Percentiles rank a stretch among this genome's conserved stretches.
Conservation (phyloP, 2,329 filamentous ascomycete species). For the Botryosphaeria dothidea region DNA sequence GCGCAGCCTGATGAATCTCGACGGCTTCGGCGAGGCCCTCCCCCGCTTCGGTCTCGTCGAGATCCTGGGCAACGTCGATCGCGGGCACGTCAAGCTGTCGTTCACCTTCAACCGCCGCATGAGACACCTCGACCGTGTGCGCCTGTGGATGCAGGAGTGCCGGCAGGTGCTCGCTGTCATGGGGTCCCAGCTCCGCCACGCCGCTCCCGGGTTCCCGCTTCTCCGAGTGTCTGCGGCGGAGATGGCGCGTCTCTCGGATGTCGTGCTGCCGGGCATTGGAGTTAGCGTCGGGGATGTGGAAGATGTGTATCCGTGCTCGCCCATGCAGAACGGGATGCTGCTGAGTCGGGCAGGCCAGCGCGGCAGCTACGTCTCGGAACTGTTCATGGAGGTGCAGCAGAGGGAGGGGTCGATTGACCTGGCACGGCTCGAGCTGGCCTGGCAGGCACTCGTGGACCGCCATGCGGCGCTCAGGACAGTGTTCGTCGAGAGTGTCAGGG, state of each 20-base stretch:
- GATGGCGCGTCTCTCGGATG: not conserved
- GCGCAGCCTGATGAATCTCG: not conserved
- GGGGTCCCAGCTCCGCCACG: slow-evolving; percentile 26
- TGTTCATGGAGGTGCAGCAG: not conserved
- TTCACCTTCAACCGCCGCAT: slow-evolving; percentile 55
- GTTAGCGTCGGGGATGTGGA: slow-evolving; percentile 25
- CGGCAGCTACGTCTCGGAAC: slow-evolving; percentile 8
- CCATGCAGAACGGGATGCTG: slow-evolving; percentile 18
- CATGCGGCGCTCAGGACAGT: slow-evolving; percentile 34
- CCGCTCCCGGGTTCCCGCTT: not conserved
- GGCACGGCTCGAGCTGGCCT: slow-evolving; percentile 32
- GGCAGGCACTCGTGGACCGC: slow-evolving; percentile 37
- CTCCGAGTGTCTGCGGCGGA: not conserved
- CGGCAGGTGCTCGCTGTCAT: slow-evolving; percentile 32
- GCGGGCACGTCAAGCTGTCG: slow-evolving; percentile 48
- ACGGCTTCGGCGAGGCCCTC: slow-evolving; percentile 19
- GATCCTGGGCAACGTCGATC: slow-evolving; percentile 52
- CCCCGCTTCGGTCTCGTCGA: slow-evolving; percentile 54
- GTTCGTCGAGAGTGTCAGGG: slow-evolving; percentile 37
- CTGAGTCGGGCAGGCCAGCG: slow-evolving; percentile 3
- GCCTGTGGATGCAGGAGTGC: slow-evolving; percentile 45
- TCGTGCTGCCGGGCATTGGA: not conserved
- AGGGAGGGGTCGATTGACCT: slow-evolving; percentile 23
- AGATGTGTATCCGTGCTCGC: slow-evolving; percentile 16
- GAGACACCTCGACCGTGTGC: slow-evolving; percentile 47